A percentile compares a stretch with the other conserved stretches of the same genome.
These are phyloP conservation scores for Monosporozyma solicola DNA, from an alignment of 805 yeast species.

Conservation along the genomic window DNA sequence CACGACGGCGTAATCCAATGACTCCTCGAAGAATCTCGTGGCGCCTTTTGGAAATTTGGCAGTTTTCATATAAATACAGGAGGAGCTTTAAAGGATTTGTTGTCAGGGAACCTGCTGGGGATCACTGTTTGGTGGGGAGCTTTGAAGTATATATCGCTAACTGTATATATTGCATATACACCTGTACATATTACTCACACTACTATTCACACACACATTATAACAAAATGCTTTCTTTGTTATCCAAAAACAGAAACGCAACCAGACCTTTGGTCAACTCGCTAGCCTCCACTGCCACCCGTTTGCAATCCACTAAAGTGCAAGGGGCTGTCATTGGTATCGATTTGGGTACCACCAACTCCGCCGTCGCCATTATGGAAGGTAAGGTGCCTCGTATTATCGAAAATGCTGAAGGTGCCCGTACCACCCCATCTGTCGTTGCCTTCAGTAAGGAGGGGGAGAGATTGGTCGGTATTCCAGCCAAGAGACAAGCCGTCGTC, in stretches of 20 bases:
- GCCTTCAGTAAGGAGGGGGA: slow-evolving; percentile 90
- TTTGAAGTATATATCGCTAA: neutral
- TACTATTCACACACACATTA: neutral
- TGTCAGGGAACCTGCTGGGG: no score
- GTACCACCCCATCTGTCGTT: slow-evolving; percentile 91
- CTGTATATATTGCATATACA: neutral
- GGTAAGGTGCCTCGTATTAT: slow-evolving; percentile 60
- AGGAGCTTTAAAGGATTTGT: no score
- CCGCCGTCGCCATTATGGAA: slow-evolving; percentile 77
- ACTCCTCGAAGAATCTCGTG: no score
- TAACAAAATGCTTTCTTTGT: slow-evolving; percentile 9
- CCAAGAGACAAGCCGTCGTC: slow-evolving; percentile 92
- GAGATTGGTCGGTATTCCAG: slow-evolving; percentile 87
- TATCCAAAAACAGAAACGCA: slow-evolving; percentile 16
- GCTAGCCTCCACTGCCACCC: slow-evolving; percentile 17
- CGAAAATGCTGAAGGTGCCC: slow-evolving; percentile 74
- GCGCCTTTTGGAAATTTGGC: no score
- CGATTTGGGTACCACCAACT: slow-evolving; percentile 81
- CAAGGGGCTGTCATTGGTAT: slow-evolving; percentile 59
- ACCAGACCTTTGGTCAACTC: slow-evolving; percentile 10
- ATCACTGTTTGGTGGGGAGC: no score
- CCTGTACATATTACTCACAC: neutral
- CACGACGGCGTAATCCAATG: neutral
- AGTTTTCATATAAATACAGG: no score
- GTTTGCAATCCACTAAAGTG: slow-evolving; percentile 31